Conservation (phyloP, 2,329 filamentous ascomycete genomes). For the Diplodia corticola region DNA sequence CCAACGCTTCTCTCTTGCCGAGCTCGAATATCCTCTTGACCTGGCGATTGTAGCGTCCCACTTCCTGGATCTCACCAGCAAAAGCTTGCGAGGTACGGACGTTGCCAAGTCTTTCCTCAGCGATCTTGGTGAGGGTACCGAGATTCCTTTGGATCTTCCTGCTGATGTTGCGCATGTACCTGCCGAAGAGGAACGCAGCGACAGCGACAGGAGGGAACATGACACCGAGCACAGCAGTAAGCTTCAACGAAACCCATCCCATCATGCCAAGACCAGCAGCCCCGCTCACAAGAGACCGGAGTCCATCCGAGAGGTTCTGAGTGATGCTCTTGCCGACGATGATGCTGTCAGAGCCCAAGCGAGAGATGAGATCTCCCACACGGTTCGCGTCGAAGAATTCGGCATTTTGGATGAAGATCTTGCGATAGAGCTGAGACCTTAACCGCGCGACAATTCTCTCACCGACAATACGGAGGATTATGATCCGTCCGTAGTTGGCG, state of each 20-base stretch:
- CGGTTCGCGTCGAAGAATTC: slow-evolving; percentile 99
- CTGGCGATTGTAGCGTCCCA: slow-evolving; percentile 87
- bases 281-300: slow-evolving; percentile 86
- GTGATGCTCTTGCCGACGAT: slow-evolving; percentile 99
- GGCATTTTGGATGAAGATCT: slow-evolving; percentile 94
- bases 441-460: slow-evolving; percentile 91
- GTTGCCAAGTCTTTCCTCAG: slow-evolving; percentile 95
- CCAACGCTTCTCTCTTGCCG: slow-evolving; percentile 80
- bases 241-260: slow-evolving; percentile 90
- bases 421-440: slow-evolving; percentile 83
- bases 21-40: slow-evolving; percentile 89
- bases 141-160: slow-evolving; percentile 92
- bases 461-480: slow-evolving; percentile 89
- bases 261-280: slow-evolving; percentile 87
- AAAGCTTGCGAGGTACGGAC: slow-evolving; percentile 97
- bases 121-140: slow-evolving; percentile 91
- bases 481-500: slow-evolving; percentile 91
- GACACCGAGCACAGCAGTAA: slow-evolving; percentile 81
- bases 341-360: slow-evolving; percentile 92
- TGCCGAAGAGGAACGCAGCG: slow-evolving; percentile 87
- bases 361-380: slow-evolving; percentile 92
- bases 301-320: slow-evolving; percentile 94
- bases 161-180: slow-evolving; percentile 84
- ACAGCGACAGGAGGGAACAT: slow-evolving; percentile 90
- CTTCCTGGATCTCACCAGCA: slow-evolving; percentile 87